Evolutionary conservation across 495 filamentous ascomycete species (phyloP).

Genomic region (Amorphotheca resinae): DNA sequence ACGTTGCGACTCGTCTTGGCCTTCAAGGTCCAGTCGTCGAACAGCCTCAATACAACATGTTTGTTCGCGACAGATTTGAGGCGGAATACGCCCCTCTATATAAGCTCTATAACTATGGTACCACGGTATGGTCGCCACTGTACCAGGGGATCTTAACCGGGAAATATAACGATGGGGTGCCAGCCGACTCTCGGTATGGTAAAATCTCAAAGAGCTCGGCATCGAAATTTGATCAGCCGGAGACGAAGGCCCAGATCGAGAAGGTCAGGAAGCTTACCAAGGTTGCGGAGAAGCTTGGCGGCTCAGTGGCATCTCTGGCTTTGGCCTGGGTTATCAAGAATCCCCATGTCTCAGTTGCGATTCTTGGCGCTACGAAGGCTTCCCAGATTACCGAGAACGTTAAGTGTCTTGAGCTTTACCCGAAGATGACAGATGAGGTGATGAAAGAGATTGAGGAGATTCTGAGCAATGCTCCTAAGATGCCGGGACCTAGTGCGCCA

Average conservation of each 20-base stretch:
- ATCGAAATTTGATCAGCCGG: slow-evolving; percentile 3
- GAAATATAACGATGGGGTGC: slow-evolving; percentile 65
- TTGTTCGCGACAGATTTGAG: slow-evolving; percentile 64
- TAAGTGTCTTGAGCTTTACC: slow-evolving; percentile 46
- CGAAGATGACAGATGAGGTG: slow-evolving; percentile 53
- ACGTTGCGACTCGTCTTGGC: slow-evolving; percentile 18
- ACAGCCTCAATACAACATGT: slow-evolving; percentile 75
- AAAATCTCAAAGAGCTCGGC: not conserved
- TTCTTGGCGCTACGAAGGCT: slow-evolving; percentile 57
- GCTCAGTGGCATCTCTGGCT: slow-evolving; percentile 44
- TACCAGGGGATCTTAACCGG: slow-evolving; percentile 60
- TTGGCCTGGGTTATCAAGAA: slow-evolving; percentile 71
- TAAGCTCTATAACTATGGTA: slow-evolving; percentile 47
- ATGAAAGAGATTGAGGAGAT: slow-evolving; percentile 55
- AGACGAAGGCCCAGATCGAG: slow-evolving; percentile 25
- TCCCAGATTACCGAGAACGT: slow-evolving; percentile 63
- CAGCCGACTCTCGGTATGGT: slow-evolving; percentile 41
- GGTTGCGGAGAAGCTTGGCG: slow-evolving; percentile 55
- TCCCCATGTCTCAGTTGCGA: slow-evolving; percentile 57
- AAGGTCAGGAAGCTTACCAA: slow-evolving; percentile 37
- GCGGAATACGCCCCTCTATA: slow-evolving; percentile 56
- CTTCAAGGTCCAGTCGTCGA: slow-evolving; percentile 29
- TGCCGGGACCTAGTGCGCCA: not conserved
- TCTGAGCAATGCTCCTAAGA: slow-evolving; percentile 2
- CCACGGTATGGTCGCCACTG: slow-evolving; percentile 61